phyloP scores from a whole-genome alignment of 148 eudicot genomes.

The Rhododendron molle region DNA sequence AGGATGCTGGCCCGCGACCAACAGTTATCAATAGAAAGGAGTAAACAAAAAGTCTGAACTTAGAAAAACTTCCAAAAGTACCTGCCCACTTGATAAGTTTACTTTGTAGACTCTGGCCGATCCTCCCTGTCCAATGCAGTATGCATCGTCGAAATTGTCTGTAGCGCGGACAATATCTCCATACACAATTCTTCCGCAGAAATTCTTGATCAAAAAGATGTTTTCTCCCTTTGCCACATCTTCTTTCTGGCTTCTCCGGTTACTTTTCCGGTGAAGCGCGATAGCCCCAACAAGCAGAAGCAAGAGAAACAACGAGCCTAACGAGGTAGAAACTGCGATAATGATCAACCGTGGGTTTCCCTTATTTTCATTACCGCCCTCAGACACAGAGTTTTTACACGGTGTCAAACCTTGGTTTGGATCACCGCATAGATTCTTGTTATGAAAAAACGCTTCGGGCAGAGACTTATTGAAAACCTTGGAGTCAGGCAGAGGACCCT shows the following conservation, averaged over 20 bases:
- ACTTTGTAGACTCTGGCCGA: slow-evolving; percentile 32
- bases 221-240: not conserved
- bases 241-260: not conserved
- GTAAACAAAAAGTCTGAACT: too few species aligned
- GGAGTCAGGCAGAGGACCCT: slow-evolving; percentile 27
- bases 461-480: slow-evolving; percentile 11
- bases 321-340: not conserved
- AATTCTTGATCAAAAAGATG: not conserved
- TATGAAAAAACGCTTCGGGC: not conserved
- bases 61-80: not conserved
- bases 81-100: slow-evolving; percentile 18
- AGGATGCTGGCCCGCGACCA: too few species aligned
- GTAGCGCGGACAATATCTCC: slow-evolving; percentile 27
- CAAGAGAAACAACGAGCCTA: not conserved
- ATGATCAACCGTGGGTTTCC: not conserved
- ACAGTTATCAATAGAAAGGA: not conserved
- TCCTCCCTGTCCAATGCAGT: slow-evolving; percentile 15
- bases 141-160: slow-evolving; percentile 11
- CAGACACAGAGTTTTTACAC: not conserved
- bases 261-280: not conserved
- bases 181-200: slow-evolving; percentile 17
- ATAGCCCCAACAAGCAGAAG: not conserved
- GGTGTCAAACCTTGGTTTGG: slow-evolving; percentile 11
- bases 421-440: slow-evolving; percentile 20
- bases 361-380: not conserved